phyloP scores from a whole-genome alignment of 371 early-diverging fungal genomes.

The Funneliformis caledonium region DNA sequence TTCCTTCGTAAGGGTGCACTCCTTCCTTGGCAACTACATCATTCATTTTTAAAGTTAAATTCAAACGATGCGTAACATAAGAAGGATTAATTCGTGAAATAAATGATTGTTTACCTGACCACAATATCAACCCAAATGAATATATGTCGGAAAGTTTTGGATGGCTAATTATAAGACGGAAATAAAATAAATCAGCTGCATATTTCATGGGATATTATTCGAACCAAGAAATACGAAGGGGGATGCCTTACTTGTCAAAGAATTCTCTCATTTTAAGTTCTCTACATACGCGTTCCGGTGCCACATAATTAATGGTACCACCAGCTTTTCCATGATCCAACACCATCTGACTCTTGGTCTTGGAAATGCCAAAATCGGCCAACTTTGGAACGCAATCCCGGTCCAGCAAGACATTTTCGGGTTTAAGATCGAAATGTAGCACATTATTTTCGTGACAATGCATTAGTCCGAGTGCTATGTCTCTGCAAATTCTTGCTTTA shows the following conservation, averaged over 20 bases:
- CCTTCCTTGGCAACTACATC: slow-evolving; percentile 30
- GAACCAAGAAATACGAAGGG: background rate
- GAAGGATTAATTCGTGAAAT: background rate
- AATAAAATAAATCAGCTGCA: background rate
- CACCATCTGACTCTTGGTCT: slow-evolving; percentile 27
- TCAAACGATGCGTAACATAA: background rate
- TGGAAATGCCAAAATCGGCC: slow-evolving; percentile 76
- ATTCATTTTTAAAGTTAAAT: background rate
- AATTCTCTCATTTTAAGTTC: slow-evolving; percentile 22
- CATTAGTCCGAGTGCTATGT: slow-evolving; percentile 20
- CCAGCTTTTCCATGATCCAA: slow-evolving; percentile 32
- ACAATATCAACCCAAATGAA: slow-evolving; percentile 36
- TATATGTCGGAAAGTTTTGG: slow-evolving; percentile 36
- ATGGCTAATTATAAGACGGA: background rate
- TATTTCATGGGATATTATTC: background rate
- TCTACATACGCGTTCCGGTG: slow-evolving; percentile 26
- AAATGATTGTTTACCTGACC: slow-evolving; percentile 26
- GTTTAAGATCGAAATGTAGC: slow-evolving; percentile 86
- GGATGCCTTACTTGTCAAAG: slow-evolving; percentile 21
- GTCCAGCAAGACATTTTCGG: slow-evolving; percentile 81
- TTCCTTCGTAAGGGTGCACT: slow-evolving; percentile 28
- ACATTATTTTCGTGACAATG: slow-evolving; percentile 71
- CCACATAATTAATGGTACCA: slow-evolving; percentile 35
- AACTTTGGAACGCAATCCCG: slow-evolving; percentile 56
- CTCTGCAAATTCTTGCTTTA: slow-evolving; percentile 31